phyloP scores from a whole-genome alignment of 306 rosid genomes.

The Vigna trinervia region DNA sequence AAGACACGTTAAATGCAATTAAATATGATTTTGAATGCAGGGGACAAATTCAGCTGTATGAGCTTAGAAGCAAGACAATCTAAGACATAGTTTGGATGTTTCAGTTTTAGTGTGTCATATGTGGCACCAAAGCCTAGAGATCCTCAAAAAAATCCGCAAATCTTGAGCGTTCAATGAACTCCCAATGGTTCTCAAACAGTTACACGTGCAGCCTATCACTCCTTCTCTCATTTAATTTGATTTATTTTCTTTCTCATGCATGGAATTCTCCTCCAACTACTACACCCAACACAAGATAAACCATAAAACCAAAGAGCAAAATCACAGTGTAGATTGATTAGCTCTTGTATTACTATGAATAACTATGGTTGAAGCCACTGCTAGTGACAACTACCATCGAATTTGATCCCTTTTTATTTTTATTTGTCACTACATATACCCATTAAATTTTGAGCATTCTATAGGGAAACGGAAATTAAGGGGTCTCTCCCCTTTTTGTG shows the following conservation, averaged over 20 bases:
- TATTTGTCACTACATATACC: slow-evolving; percentile 12
- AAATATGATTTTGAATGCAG: background rate
- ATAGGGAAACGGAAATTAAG: slow-evolving; percentile 55
- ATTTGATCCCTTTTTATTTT: slow-evolving; percentile 36
- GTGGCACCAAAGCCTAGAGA: background rate
- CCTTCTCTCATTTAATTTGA: background rate
- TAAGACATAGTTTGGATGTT: background rate
- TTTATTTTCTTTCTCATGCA: slow-evolving; percentile 62
- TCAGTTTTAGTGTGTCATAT: background rate
- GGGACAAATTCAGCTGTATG: background rate
- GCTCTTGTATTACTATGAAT: background rate
- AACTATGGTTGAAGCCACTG: slow-evolving; percentile 50
- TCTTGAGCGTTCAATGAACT: background rate
- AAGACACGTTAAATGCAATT: background rate
- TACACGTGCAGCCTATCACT: background rate
- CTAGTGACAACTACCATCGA: slow-evolving; percentile 15
- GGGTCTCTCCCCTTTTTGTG: slow-evolving; percentile 52
- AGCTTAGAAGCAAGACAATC: slow-evolving; percentile 3
- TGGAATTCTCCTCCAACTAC: slow-evolving; percentile 78
- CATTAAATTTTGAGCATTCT: slow-evolving; percentile 47
- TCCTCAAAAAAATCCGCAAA: background rate
- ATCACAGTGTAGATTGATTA: background rate
- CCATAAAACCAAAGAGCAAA: background rate
- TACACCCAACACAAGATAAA: slow-evolving; percentile 48
- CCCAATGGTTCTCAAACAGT: background rate